Conservation (phyloP, 345 rosid species). For the Noccaea bulbosa region DNA sequence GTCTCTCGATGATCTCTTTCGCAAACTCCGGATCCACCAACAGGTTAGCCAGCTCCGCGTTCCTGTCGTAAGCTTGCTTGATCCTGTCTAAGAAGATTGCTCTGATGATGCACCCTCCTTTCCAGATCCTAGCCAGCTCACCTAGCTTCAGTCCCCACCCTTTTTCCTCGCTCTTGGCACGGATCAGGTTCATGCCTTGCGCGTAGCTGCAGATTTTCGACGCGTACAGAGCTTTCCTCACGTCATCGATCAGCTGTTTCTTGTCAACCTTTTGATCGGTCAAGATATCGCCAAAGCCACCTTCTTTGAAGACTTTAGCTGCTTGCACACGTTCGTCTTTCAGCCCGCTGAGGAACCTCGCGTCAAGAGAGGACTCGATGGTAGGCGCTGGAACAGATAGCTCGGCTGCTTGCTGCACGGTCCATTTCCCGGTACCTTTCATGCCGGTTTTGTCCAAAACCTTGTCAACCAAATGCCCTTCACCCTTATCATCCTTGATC, state of each 20-base stretch:
- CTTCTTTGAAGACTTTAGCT: conserved; percentile 76
- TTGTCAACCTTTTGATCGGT: conserved; percentile 74
- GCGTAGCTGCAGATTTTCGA: conserved; percentile 97
- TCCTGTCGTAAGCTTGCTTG: conserved; percentile 95
- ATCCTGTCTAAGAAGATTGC: conserved; percentile 93
- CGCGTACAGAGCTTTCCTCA: conserved; percentile 90
- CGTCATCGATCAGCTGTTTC: conserved; percentile 76
- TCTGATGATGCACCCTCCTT: conserved; percentile 96
- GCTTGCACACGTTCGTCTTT: conserved; percentile 93
- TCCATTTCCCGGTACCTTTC: conserved; percentile 99
- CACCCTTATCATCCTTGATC: conserved; percentile 83
- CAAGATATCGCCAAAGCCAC: conserved; percentile 71
- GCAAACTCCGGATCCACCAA: conserved; percentile 97
- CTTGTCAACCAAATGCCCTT: conserved; percentile 89
- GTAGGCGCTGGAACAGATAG: conserved; percentile 94
- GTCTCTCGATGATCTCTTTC: conserved; percentile 86
- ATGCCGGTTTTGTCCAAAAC: conserved; percentile 96
- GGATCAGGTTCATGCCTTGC: conserved; percentile 96
- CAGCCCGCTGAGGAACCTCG: conserved; percentile 88
- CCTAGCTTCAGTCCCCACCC: conserved; percentile 91
- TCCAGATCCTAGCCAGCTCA: conserved; percentile 98
- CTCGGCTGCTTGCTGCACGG: conserved; percentile 98
- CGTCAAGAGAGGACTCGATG: conserved; percentile 85
- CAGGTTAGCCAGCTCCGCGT: conserved; percentile 81
- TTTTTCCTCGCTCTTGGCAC: conserved; percentile 85